These are phyloP conservation scores for Penstemon barbatus DNA, from an alignment of 257 asterid genomes.

Conservation along the genomic window DNA sequence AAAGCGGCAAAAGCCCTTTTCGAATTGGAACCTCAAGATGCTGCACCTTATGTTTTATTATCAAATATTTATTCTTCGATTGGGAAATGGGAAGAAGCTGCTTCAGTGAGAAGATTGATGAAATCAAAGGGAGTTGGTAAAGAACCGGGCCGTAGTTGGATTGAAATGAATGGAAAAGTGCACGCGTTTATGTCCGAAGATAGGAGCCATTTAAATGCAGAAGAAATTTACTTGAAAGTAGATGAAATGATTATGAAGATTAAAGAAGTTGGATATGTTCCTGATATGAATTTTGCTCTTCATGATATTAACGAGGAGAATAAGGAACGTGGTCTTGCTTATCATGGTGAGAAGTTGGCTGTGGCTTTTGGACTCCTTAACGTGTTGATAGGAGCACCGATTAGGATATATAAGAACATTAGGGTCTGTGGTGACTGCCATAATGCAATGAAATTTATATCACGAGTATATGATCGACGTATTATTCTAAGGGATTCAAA, in stretches of 20 bases:
- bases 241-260: conserved; percentile 47
- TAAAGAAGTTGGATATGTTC: conserved; percentile 65
- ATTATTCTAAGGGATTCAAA: conserved; percentile 69
- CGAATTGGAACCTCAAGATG: conserved; percentile 65
- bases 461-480: conserved; percentile 45
- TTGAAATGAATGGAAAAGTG: conserved; percentile 42
- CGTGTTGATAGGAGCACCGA: conserved; percentile 47
- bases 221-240: conserved; percentile 48
- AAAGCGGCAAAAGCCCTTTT: conserved; percentile 59
- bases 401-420: conserved; percentile 65
- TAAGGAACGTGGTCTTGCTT: conserved; percentile 49
- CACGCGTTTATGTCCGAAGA: conserved; percentile 62
- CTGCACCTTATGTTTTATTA: conserved; percentile 68
- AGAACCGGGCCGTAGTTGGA: conserved; percentile 81
- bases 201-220: conserved; percentile 47
- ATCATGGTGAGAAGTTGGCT: conserved; percentile 83
- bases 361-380: conserved; percentile 62
- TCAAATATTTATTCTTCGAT: conserved; percentile 66
- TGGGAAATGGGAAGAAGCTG: conserved; percentile 77
- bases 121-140: conserved; percentile 50
- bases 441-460: conserved; percentile 57
- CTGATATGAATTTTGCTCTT: conserved; percentile 61
- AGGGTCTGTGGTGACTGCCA: conserved; percentile 86
- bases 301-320: conserved; percentile 76
- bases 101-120: conserved; percentile 58